Evolutionary conservation across 768 basidiomycete species (phyloP).

Genomic region (Inosperma sp.): DNA sequence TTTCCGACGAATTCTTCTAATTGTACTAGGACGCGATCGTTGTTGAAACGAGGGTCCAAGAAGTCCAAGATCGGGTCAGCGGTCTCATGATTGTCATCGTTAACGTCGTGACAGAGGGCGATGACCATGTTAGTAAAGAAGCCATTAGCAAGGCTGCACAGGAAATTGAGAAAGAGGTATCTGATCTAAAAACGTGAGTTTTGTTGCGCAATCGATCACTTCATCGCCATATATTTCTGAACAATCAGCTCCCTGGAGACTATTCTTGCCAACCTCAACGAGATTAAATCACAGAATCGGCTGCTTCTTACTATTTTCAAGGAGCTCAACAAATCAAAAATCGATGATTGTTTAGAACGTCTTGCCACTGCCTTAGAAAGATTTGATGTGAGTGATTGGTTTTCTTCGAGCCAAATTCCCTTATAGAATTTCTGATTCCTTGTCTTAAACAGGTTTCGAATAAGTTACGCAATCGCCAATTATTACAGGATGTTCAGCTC

Average conservation of each 20-base stretch:
- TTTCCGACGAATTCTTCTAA: background rate
- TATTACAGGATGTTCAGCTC: background rate
- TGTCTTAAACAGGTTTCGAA: background rate
- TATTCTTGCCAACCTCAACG: background rate
- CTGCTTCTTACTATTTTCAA: background rate
- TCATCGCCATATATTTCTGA: background rate
- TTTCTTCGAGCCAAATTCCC: background rate
- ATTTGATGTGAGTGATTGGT: constrained; percentile 2
- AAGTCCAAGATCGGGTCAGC: background rate
- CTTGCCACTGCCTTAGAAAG: background rate
- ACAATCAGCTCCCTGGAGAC: background rate
- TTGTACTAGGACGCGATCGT: background rate
- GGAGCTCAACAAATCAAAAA: background rate
- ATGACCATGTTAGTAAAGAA: background rate
- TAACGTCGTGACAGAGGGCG: background rate
- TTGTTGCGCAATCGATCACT: background rate
- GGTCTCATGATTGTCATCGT: background rate
- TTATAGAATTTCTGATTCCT: background rate
- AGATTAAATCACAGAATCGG: constrained; percentile 3
- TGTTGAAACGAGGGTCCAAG: background rate
- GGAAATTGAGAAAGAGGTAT: background rate
- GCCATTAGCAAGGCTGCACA: background rate
- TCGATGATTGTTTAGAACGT: constrained; percentile 4
- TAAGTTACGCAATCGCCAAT: background rate
- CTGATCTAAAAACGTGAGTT: background rate